These are phyloP conservation scores for Pilaira anomala DNA, from an alignment of 192 early-diverging fungal species.

Conservation along the genomic window DNA sequence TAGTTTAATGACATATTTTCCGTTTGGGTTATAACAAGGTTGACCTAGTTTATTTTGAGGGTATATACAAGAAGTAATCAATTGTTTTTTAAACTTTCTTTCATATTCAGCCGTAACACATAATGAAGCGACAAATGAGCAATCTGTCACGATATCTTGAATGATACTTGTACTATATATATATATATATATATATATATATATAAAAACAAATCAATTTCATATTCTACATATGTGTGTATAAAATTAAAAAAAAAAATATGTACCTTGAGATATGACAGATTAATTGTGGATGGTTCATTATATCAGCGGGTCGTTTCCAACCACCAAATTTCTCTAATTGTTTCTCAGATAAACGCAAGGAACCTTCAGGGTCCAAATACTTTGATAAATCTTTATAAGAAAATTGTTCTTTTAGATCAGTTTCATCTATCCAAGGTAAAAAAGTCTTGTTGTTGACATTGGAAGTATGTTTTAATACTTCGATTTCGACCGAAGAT, in stretches of 20 bases:
- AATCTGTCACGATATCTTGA: conserved; percentile 92
- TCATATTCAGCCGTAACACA: conserved; percentile 85
- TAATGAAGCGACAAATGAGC: conserved; percentile 91
- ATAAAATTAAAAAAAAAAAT: background rate
- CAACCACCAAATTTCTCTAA: conserved; percentile 69
- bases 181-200: background rate
- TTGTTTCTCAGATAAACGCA: conserved; percentile 74
- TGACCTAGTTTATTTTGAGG: conserved; percentile 70
- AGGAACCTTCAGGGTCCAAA: conserved; percentile 76
- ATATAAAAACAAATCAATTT: too few relatives aligned
- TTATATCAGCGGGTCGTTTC: conserved; percentile 77
- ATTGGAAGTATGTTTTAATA: conserved; percentile 64
- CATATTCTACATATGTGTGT: background rate
- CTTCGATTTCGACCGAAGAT: conserved; percentile 50
- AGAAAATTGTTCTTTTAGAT: conserved; percentile 62
- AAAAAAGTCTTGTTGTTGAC: conserved; percentile 70
- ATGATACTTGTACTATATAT: conserved; percentile 55
- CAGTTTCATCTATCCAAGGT: conserved; percentile 66
- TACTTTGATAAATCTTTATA: conserved; percentile 47
- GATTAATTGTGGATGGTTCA: conserved; percentile 67
- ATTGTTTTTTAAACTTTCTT: conserved; percentile 64
- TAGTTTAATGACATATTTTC: conserved; percentile 87
- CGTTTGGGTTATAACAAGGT: conserved; percentile 81
- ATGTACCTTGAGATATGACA: conserved; percentile 51
- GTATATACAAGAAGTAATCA: conserved; percentile 84